Conservation (phyloP, 2,329 filamentous ascomycete species). For the Pleurostoma richardsiae region DNA sequence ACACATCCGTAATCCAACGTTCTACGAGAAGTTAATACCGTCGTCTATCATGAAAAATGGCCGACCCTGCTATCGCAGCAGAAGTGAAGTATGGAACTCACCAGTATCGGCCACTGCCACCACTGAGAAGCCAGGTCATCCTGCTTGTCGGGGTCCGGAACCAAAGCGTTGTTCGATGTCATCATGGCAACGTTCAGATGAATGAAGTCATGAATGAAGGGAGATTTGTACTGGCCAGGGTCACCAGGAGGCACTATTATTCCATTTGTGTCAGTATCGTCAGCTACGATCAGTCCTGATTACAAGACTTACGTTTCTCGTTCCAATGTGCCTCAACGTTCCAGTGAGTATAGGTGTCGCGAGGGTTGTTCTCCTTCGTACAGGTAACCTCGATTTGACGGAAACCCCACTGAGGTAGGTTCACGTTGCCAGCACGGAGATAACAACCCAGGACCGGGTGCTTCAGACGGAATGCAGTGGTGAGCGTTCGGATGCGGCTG, state of each 20-base stretch:
- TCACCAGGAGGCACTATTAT: slow-evolving; percentile 75
- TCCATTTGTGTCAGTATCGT: slow-evolving; percentile 11
- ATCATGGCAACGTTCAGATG: slow-evolving; percentile 99
- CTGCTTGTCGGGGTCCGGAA: slow-evolving; percentile 97
- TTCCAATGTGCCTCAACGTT: slow-evolving; percentile 96
- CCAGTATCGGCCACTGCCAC: slow-evolving; percentile 96
- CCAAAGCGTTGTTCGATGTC: slow-evolving; percentile 98
- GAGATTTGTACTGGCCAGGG: slow-evolving; percentile 89
- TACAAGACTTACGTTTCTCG: slow-evolving; percentile 64
- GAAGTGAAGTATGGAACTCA: neutral
- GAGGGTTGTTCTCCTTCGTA: slow-evolving; percentile 85
- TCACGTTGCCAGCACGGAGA: slow-evolving; percentile 89
- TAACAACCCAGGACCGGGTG: slow-evolving; percentile 85
- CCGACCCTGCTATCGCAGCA: neutral
- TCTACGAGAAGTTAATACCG: slow-evolving; percentile 13
- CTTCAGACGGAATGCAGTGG: slow-evolving; percentile 84
- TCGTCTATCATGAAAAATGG: neutral
- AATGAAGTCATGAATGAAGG: slow-evolving; percentile 95
- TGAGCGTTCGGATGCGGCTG: slow-evolving; percentile 82
- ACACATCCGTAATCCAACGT: slow-evolving; percentile 97
- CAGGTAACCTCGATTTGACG: slow-evolving; percentile 99
- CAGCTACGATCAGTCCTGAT: too few relatives aligned
- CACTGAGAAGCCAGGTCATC: slow-evolving; percentile 94
- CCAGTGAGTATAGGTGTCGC: slow-evolving; percentile 96
- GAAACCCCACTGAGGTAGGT: slow-evolving; percentile 98